Evolutionary conservation across 768 basidiomycete species (phyloP).

Genomic region (Leccinum fibrillosum): DNA sequence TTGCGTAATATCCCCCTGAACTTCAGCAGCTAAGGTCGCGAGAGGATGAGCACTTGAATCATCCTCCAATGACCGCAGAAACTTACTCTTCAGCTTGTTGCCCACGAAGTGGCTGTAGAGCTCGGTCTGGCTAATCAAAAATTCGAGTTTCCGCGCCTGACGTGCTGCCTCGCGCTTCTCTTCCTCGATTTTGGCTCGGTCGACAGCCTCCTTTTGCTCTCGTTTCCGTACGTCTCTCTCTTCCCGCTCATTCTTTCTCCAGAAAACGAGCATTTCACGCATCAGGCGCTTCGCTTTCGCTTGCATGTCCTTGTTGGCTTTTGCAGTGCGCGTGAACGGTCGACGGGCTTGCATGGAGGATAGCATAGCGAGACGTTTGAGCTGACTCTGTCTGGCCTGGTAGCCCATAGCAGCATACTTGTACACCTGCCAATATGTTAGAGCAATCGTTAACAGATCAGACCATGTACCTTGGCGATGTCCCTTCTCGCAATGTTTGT

Average conservation of each 20-base stretch:
- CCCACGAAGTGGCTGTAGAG: slow-evolving; percentile 99
- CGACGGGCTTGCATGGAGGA: slow-evolving; percentile 76
- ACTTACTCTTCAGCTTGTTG: slow-evolving; percentile 87
- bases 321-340: slow-evolving; percentile 70
- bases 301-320: slow-evolving; percentile 78
- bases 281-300: slow-evolving; percentile 83
- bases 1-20: slow-evolving; percentile 58
- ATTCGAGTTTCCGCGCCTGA: slow-evolving; percentile 95
- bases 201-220: slow-evolving; percentile 91
- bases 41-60: slow-evolving; percentile 14
- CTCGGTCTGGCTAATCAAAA: slow-evolving; percentile 97
- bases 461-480: slow-evolving; percentile 63
- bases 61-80: slow-evolving; percentile 9
- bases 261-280: slow-evolving; percentile 96
- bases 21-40: slow-evolving; percentile 58
- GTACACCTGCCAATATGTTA: slow-evolving; percentile 55
- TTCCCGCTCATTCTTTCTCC: slow-evolving; percentile 98
- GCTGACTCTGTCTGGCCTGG: slow-evolving; percentile 61
- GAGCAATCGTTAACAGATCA: slow-evolving; percentile 1
- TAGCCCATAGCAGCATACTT: slow-evolving; percentile 70
- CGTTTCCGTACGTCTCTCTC: slow-evolving; percentile 90
- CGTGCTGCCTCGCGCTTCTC: slow-evolving; percentile 91
- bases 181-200: slow-evolving; percentile 84
- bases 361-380: slow-evolving; percentile 72
- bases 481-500: slow-evolving; percentile 82